Evolutionary conservation across 73 alveolate genomes (phyloP).

Genomic region (Paramecium octaurelia): DNA sequence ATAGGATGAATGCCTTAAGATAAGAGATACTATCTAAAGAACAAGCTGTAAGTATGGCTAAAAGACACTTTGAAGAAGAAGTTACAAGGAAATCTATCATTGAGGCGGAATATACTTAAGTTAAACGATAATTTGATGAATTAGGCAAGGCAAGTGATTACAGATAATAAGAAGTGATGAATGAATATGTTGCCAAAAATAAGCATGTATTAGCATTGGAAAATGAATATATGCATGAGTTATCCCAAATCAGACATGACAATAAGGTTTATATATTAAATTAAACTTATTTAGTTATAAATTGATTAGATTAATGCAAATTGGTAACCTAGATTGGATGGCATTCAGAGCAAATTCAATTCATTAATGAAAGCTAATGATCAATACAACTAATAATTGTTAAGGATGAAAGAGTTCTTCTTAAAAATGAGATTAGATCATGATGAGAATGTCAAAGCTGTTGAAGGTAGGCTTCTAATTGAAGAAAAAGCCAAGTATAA

Average conservation of each 20-base stretch:
- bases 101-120: conserved; percentile 23
- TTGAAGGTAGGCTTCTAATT: neutral
- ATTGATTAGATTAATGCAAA: neutral
- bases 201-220: conserved; percentile 23
- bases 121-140: neutral
- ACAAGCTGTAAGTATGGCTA: conserved; percentile 19
- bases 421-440: conserved; percentile 50
- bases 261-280: neutral
- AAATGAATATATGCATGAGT: conserved; percentile 32
- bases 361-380: conserved; percentile 21
- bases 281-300: neutral
- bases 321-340: conserved; percentile 36
- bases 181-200: conserved; percentile 36
- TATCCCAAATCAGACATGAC: neutral
- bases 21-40: conserved; percentile 4
- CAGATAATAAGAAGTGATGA: conserved; percentile 26
- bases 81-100: neutral
- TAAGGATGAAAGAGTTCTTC: conserved; percentile 31
- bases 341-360: neutral
- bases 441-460: conserved; percentile 22
- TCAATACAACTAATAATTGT: neutral
- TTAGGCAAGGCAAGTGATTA: neutral
- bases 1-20: conserved; percentile 18
- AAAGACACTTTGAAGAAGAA: conserved; percentile 7
- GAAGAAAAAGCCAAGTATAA: conserved; percentile 23